These are phyloP conservation scores for Colletotrichum ledebouriae DNA, from an alignment of 2,329 filamentous ascomycete genomes.

Conservation along the genomic window DNA sequence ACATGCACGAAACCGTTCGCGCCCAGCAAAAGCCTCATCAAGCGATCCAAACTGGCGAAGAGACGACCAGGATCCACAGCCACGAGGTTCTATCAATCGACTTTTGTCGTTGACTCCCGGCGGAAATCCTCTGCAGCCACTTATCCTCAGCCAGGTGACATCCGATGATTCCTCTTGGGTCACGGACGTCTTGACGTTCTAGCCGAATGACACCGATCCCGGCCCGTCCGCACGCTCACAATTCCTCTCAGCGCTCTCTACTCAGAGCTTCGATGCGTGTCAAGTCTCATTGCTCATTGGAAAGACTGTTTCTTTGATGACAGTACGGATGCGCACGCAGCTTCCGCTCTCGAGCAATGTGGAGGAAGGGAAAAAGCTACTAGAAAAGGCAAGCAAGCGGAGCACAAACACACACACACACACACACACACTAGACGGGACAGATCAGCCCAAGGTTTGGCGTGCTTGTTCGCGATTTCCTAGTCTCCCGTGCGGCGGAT, in stretches of 20 bases:
- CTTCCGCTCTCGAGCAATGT: constrained; percentile 21
- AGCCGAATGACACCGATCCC: constrained; percentile 8
- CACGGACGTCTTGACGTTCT: not conserved
- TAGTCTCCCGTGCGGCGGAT: constrained; percentile 11
- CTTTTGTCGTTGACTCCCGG: not conserved
- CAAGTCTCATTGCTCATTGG: constrained; percentile 2
- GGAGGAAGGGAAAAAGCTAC: not conserved
- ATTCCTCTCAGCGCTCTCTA: not conserved
- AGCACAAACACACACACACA: too few species aligned
- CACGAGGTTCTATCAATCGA: constrained; percentile 25
- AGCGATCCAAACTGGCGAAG: not conserved
- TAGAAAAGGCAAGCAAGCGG: not conserved
- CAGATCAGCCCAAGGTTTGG: constrained; percentile 17
- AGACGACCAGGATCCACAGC: not conserved
- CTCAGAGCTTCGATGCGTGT: constrained; percentile 1
- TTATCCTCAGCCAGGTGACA: not conserved
- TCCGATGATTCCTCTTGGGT: not conserved
- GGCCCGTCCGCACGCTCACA: not conserved
- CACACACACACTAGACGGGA: constrained; percentile 14
- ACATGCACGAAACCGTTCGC: constrained; percentile 27
- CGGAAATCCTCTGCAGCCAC: not conserved
- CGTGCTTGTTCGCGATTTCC: not conserved
- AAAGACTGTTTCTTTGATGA: not conserved
- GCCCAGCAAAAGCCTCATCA: constrained; percentile 6
- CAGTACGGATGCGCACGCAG: too few species aligned